These are phyloP conservation scores for Ophioceras dolichostomum DNA, from an alignment of 2,329 filamentous ascomycete species.

Conservation along the genomic window DNA sequence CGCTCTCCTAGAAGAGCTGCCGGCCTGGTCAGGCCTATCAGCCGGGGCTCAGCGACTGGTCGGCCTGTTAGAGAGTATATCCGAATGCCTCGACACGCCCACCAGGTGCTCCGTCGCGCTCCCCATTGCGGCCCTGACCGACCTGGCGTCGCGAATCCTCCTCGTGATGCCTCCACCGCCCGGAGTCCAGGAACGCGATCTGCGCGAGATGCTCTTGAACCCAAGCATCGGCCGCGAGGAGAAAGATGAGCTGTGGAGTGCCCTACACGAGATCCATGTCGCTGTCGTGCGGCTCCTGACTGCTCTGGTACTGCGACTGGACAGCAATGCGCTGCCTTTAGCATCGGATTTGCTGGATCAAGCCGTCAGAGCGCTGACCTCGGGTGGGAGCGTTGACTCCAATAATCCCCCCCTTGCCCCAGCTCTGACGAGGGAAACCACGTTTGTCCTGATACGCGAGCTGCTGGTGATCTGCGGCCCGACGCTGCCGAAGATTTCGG, in stretches of 20 bases:
- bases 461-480: slow-evolving; percentile 52
- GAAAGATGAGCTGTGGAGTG: slow-evolving; percentile 63
- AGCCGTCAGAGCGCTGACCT: slow-evolving; percentile 56
- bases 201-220: slow-evolving; percentile 47
- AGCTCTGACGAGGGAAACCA: slow-evolving; percentile 29
- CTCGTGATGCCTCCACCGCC: slow-evolving; percentile 41
- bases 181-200: slow-evolving; percentile 29
- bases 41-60: slow-evolving; percentile 59
- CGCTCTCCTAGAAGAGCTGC: slow-evolving; percentile 28
- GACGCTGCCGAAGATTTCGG: slow-evolving; percentile 51
- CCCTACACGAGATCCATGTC: slow-evolving; percentile 62
- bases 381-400: slow-evolving; percentile 19
- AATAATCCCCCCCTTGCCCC: slow-evolving; percentile 39
- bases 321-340: slow-evolving; percentile 43
- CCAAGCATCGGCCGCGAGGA: slow-evolving; percentile 68
- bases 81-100: slow-evolving; percentile 46
- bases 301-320: slow-evolving; percentile 44
- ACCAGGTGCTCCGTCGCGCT: slow-evolving; percentile 56
- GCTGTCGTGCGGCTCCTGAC: slow-evolving; percentile 53
- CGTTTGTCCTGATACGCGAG: slow-evolving; percentile 46
- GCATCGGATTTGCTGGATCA: slow-evolving; percentile 59
- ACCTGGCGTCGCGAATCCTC: slow-evolving; percentile 58
- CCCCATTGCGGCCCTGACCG: slow-evolving; percentile 54
- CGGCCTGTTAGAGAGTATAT: slow-evolving; percentile 53
- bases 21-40: slow-evolving; percentile 61